Percentiles rank a stretch among this genome's conserved stretches.
These are phyloP conservation scores for Blumeria graminis DNA, from an alignment of 2,329 filamentous ascomycete species.

Conservation along the genomic window DNA sequence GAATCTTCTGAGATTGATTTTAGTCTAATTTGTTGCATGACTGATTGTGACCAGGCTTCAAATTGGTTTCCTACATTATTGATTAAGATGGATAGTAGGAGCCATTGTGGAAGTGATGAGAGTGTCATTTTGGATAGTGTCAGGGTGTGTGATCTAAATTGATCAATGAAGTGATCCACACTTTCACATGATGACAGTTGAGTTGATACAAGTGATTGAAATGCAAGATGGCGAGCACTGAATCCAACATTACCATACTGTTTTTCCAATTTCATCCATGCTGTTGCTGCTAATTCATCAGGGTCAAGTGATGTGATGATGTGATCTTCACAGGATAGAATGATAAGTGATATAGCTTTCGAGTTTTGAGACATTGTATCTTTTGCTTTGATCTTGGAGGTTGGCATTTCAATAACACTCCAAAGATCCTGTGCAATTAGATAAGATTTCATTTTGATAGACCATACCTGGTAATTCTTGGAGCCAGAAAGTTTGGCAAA, in stretches of 20 bases:
- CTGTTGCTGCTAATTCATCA: too few species aligned
- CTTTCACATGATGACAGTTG: background rate
- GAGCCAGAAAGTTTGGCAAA: background rate
- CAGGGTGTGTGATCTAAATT: too few species aligned
- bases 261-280: too few species aligned
- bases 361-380: background rate
- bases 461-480: background rate
- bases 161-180: background rate
- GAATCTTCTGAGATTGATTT: background rate
- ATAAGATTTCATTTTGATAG: background rate
- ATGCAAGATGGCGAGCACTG: background rate
- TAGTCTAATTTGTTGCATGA: background rate
- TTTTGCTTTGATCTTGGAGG: background rate
- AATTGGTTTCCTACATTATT: background rate
- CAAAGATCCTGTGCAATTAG: background rate
- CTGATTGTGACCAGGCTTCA: background rate
- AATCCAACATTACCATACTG: background rate
- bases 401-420: background rate
- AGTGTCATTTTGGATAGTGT: background rate
- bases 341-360: background rate
- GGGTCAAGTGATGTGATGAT: too few species aligned
- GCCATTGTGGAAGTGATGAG: background rate
- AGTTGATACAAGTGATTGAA: background rate
- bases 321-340: background rate
- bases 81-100: background rate